Evolutionary conservation across 495 filamentous ascomycete genomes (phyloP).

Genomic region (Lasiosphaeris hirsuta): DNA sequence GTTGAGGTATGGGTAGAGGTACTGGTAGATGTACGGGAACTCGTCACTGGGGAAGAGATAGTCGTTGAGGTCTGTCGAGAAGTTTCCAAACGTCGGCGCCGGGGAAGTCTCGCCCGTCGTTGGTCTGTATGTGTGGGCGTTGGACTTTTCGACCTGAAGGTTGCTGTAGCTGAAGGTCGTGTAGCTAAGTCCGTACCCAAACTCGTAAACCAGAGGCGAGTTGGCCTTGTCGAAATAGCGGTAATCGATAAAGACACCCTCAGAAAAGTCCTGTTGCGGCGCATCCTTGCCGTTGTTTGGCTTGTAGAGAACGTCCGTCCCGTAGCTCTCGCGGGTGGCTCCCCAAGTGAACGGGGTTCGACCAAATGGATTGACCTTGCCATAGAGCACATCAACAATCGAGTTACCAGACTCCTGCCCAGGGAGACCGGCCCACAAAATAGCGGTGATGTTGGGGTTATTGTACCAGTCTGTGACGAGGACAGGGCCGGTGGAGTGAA

Average conservation of each 20-base stretch:
- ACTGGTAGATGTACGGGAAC: slow-evolving; percentile 47
- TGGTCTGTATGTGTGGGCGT: slow-evolving; percentile 54
- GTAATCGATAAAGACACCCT: slow-evolving; percentile 94
- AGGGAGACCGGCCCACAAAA: slow-evolving; percentile 89
- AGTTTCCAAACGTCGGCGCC: slow-evolving; percentile 69
- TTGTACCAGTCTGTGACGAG: slow-evolving; percentile 72
- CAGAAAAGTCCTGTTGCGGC: slow-evolving; percentile 78
- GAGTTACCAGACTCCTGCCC: slow-evolving; percentile 90
- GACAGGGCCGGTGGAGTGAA: slow-evolving; percentile 82
- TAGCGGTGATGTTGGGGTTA: slow-evolving; percentile 88
- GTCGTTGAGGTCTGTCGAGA: slow-evolving; percentile 58
- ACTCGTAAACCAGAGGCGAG: slow-evolving; percentile 80
- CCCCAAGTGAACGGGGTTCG: slow-evolving; percentile 91
- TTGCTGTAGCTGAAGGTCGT: slow-evolving; percentile 81
- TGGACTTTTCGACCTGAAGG: slow-evolving; percentile 57
- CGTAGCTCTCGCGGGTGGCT: slow-evolving; percentile 67
- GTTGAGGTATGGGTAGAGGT: slow-evolving; percentile 92
- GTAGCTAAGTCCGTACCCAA: slow-evolving; percentile 87
- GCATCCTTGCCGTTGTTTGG: slow-evolving; percentile 66
- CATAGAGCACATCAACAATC: slow-evolving; percentile 90
- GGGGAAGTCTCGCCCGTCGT: slow-evolving; percentile 63
- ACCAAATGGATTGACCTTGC: slow-evolving; percentile 77
- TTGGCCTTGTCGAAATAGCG: slow-evolving; percentile 77
- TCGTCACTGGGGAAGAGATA: slow-evolving; percentile 72
- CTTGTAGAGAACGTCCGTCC: slow-evolving; percentile 67